phyloP scores from a whole-genome alignment of 768 basidiomycete species.

The Kockovaella imperatae region DNA sequence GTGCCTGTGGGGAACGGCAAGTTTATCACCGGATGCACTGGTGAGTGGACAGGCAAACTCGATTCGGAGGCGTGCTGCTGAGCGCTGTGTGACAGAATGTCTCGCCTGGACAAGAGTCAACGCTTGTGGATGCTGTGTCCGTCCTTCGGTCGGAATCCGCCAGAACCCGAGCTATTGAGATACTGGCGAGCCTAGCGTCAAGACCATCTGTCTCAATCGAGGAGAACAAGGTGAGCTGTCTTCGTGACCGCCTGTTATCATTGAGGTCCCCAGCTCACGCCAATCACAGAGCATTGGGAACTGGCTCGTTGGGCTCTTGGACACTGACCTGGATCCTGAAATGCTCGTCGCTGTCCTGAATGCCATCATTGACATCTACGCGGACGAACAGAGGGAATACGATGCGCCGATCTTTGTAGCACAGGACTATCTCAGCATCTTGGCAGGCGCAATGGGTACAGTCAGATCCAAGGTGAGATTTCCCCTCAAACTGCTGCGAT shows the following conservation, averaged over 20 bases:
- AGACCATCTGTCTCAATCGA: conserved; percentile 55
- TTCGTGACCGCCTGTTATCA: neutral
- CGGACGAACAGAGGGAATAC: conserved; percentile 72
- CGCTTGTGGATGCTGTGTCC: conserved; percentile 59
- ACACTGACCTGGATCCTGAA: conserved; percentile 54
- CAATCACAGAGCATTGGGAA: conserved; percentile 33
- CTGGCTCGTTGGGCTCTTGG: conserved; percentile 48
- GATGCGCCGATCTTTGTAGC: conserved; percentile 50
- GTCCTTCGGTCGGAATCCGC: conserved; percentile 53
- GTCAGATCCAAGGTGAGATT: conserved; percentile 43
- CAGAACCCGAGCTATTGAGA: conserved; percentile 71
- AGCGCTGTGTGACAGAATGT: conserved; percentile 45
- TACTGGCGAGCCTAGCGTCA: conserved; percentile 77
- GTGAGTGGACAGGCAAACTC: conserved; percentile 45
- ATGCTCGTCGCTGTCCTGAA: conserved; percentile 69
- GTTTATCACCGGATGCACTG: conserved; percentile 61
- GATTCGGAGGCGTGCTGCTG: neutral
- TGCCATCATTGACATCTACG: conserved; percentile 84
- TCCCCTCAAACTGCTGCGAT: neutral
- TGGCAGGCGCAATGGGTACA: conserved; percentile 34
- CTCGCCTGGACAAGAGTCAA: conserved; percentile 53
- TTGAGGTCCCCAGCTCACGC: too few species aligned
- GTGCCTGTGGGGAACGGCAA: conserved; percentile 79
- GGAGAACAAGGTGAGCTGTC: conserved; percentile 54
- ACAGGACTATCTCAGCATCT: conserved; percentile 31